Evolutionary conservation across 139 green algal species (phyloP).

Genomic region (Zygnema cylindricum): DNA sequence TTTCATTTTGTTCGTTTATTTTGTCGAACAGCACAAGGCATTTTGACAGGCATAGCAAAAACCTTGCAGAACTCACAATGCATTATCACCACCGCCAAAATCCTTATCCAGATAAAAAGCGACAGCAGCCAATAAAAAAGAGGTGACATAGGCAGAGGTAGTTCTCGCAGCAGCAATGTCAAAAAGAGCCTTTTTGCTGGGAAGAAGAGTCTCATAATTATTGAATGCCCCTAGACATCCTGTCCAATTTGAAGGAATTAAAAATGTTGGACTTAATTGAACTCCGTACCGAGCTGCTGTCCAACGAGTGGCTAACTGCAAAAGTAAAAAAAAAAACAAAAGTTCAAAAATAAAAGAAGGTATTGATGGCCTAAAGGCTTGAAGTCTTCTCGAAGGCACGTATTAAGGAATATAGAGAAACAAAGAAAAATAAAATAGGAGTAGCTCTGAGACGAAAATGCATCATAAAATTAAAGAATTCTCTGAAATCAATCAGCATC

Average conservation of each 20-base stretch:
- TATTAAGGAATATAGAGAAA: too few relatives aligned
- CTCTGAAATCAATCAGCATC: too few relatives aligned
- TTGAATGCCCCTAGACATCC: slow-evolving; percentile 35
- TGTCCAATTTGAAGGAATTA: slow-evolving; percentile 45
- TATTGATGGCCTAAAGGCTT: too few relatives aligned
- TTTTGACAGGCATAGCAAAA: too few relatives aligned
- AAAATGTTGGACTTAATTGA: slow-evolving; percentile 35
- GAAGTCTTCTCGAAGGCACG: too few relatives aligned
- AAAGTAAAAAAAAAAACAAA: too few relatives aligned
- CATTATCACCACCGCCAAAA: slow-evolving; percentile 23
- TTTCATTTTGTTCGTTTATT: background rate
- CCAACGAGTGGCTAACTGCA: slow-evolving; percentile 24
- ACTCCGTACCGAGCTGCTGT: slow-evolving; percentile 34
- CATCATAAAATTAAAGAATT: too few relatives aligned
- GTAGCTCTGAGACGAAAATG: too few relatives aligned
- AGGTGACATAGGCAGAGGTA: slow-evolving; percentile 18
- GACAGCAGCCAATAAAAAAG: slow-evolving; percentile 2
- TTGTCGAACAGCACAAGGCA: background rate
- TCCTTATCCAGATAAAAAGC: slow-evolving; percentile 36
- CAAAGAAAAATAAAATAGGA: too few relatives aligned
- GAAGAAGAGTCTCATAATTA: slow-evolving; percentile 47
- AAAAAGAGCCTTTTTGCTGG: slow-evolving; percentile 48
- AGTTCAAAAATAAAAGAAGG: too few relatives aligned
- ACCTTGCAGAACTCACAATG: slow-evolving; percentile 21
- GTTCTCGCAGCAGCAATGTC: slow-evolving; percentile 30